Percentiles rank a stretch among this genome's conserved stretches.
Conservation (phyloP, 345 rosid genomes). For the Linum usitatissimum region DNA sequence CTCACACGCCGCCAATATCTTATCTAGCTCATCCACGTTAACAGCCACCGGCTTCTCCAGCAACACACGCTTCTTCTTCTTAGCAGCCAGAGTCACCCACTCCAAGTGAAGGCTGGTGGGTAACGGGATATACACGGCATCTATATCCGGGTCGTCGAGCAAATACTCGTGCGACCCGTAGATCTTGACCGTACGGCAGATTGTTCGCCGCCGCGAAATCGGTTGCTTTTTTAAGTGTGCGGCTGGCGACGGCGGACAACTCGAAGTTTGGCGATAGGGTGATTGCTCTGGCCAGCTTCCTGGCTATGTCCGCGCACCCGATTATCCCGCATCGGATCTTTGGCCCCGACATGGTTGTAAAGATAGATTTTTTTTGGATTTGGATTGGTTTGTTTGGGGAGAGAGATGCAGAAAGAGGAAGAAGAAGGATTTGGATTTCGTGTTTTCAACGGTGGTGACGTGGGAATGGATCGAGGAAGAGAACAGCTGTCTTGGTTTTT, state of each 20-base stretch:
- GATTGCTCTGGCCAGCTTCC: slow-evolving; percentile 61
- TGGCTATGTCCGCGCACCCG: slow-evolving; percentile 64
- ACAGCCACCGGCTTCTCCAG: slow-evolving; percentile 72
- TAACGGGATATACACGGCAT: slow-evolving; percentile 66
- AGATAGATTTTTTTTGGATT: too few species aligned
- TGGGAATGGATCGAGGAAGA: too few species aligned
- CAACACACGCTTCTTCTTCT: slow-evolving; percentile 59
- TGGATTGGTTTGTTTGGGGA: too few species aligned
- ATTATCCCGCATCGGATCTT: slow-evolving; percentile 47
- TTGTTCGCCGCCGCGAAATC: slow-evolving; percentile 49
- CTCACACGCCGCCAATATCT: slow-evolving; percentile 52
- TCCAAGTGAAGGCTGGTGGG: slow-evolving; percentile 64
- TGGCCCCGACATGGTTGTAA: background rate
- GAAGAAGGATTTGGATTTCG: too few species aligned
- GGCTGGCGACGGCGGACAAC: slow-evolving; percentile 52
- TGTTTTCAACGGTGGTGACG: too few species aligned
- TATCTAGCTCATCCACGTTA: slow-evolving; percentile 46
- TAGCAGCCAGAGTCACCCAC: slow-evolving; percentile 60
- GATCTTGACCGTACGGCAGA: slow-evolving; percentile 43
- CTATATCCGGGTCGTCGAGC: slow-evolving; percentile 58
- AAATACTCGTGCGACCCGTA: slow-evolving; percentile 64
- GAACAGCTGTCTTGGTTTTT: too few species aligned
- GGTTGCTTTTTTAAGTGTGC: slow-evolving; percentile 40
- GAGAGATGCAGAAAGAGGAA: too few species aligned
- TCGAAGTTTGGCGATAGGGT: slow-evolving; percentile 52